Evolutionary conservation across 2,329 filamentous ascomycete species (phyloP).

Genomic region (Talaromyces sp.): DNA sequence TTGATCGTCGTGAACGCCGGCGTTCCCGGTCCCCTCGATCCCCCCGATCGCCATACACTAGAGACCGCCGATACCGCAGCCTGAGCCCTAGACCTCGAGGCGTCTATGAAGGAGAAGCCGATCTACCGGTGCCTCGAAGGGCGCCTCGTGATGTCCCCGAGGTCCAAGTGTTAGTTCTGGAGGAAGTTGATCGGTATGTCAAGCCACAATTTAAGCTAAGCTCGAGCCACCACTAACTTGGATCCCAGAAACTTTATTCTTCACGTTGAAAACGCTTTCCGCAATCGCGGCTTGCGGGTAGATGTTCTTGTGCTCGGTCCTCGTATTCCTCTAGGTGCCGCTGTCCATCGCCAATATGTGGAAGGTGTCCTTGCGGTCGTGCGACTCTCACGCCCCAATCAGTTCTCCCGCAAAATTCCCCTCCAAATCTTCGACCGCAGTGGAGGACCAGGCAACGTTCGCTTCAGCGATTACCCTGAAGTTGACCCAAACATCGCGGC

Average conservation of each 20-base stretch:
- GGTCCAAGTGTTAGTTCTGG: slow-evolving; percentile 81
- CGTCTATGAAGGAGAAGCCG: slow-evolving; percentile 60
- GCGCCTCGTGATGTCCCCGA: slow-evolving; percentile 79
- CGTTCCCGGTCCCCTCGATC: slow-evolving; percentile 64
- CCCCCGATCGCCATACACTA: slow-evolving; percentile 54
- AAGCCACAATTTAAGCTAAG: neutral
- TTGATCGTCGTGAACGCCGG: slow-evolving; percentile 59
- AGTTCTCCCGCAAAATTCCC: slow-evolving; percentile 72
- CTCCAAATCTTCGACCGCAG: slow-evolving; percentile 85
- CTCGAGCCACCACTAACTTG: slow-evolving; percentile 9
- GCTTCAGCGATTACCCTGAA: slow-evolving; percentile 82
- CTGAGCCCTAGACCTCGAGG: slow-evolving; percentile 65
- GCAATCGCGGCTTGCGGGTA: slow-evolving; percentile 69
- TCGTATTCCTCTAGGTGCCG: slow-evolving; percentile 72
- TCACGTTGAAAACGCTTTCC: slow-evolving; percentile 79
- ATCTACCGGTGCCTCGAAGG: slow-evolving; percentile 72
- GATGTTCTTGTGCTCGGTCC: slow-evolving; percentile 80
- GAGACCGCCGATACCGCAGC: slow-evolving; percentile 68
- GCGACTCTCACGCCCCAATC: slow-evolving; percentile 70
- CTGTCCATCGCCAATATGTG: slow-evolving; percentile 82
- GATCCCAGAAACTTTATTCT: slow-evolving; percentile 70
- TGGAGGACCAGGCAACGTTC: slow-evolving; percentile 71
- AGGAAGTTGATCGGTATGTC: slow-evolving; percentile 66
- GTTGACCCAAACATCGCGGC: slow-evolving; percentile 77
- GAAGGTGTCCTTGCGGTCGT: slow-evolving; percentile 88